Conservation (phyloP, 192 early-diverging fungal species). For the Podila clonocystis region DNA sequence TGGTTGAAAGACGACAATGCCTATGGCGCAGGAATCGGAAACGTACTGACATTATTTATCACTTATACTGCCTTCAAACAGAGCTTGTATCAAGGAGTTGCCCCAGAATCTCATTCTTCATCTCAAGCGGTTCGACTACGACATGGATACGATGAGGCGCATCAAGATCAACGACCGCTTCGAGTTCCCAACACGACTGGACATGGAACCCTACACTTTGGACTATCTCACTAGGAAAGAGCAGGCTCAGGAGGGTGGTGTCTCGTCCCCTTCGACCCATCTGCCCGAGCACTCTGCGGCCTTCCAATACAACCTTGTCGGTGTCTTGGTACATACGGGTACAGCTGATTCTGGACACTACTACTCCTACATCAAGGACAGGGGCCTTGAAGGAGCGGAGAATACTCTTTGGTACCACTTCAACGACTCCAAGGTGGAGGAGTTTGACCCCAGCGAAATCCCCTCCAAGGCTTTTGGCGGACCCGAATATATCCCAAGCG, state of each 20-base stretch:
- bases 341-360: conserved; percentile 68
- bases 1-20: background rate
- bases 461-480: conserved; percentile 58
- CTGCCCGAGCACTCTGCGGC: conserved; percentile 16
- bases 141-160: conserved; percentile 62
- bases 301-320: conserved; percentile 59
- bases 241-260: conserved; percentile 41
- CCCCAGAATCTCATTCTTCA: conserved; percentile 68
- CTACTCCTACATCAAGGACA: conserved; percentile 64
- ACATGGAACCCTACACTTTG: conserved; percentile 68
- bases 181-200: conserved; percentile 61
- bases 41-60: too few species aligned
- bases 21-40: too few species aligned
- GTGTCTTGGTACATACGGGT: conserved; percentile 69
- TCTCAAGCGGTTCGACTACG: conserved; percentile 73
- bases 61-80: background rate
- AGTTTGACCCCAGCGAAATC: conserved; percentile 60
- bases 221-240: conserved; percentile 52
- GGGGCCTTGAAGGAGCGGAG: background rate
- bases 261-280: conserved; percentile 15
- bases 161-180: conserved; percentile 70
- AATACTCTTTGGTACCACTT: conserved; percentile 58
- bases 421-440: conserved; percentile 62
- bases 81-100: conserved; percentile 62
- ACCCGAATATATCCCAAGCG: conserved; percentile 48